Conservation (phyloP, 2,329 filamentous ascomycete genomes). For the Aspergillus tanneri region DNA sequence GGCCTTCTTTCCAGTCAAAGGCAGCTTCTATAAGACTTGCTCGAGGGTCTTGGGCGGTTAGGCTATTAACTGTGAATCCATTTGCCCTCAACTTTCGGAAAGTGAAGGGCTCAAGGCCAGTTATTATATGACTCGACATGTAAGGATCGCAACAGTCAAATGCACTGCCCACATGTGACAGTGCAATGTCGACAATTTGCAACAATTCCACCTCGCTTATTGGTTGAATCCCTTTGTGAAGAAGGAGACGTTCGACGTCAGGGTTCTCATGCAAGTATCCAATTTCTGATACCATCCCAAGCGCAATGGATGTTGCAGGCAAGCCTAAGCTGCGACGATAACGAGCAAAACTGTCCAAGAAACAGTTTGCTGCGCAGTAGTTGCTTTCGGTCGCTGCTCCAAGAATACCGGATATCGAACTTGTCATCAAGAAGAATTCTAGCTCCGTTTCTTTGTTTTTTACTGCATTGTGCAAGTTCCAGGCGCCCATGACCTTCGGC, state of each 20-base stretch:
- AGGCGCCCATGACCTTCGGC: not conserved
- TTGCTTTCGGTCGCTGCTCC: constrained; percentile 4
- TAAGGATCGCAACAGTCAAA: not conserved
- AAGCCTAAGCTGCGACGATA: not conserved
- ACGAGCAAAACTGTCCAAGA: not conserved
- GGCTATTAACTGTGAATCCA: no score
- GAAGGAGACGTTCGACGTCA: constrained; percentile 4
- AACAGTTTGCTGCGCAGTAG: constrained; percentile 4
- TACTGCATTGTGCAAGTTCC: constrained; percentile 9
- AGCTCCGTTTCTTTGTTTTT: no score
- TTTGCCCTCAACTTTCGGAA: no score
- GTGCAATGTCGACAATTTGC: constrained; percentile 9
- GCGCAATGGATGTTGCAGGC: not conserved
- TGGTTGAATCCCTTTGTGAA: constrained; percentile 4
- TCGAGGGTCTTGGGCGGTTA: no score
- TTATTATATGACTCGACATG: constrained; percentile 5
- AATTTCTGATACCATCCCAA: not conserved
- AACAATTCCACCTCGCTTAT: constrained; percentile 7
- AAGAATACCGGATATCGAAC: not conserved
- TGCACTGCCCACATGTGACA: not conserved
- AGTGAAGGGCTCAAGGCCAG: constrained; percentile 9
- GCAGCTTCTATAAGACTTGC: no score
- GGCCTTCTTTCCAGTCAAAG: no score
- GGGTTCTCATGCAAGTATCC: constrained; percentile 4
- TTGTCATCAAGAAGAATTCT: not conserved